These are phyloP conservation scores for Jatropha curcas DNA, from an alignment of 345 rosid species.

Conservation along the genomic window DNA sequence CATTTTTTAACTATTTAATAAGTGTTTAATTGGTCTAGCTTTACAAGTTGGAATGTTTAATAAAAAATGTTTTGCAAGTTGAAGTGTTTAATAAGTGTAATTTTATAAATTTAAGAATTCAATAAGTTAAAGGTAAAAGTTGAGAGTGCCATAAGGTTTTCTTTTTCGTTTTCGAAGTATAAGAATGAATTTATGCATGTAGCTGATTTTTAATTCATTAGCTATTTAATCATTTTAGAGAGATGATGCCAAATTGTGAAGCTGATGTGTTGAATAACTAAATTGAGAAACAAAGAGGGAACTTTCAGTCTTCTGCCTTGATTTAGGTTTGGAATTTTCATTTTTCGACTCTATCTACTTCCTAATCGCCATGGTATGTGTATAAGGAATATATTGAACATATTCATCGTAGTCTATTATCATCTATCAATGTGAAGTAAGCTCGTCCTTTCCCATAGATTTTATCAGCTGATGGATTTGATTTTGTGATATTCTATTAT, in stretches of 20 bases:
- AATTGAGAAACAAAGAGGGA: neutral
- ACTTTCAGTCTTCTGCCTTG: neutral
- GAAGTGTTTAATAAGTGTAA: too few species aligned
- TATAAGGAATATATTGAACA: neutral
- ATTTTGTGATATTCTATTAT: neutral
- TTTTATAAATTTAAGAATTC: too few species aligned
- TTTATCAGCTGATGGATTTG: neutral
- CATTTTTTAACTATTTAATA: too few species aligned
- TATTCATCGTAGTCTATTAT: too few species aligned
- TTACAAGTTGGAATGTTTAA: too few species aligned
- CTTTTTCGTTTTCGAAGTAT: too few species aligned
- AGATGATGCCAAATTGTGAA: constrained; percentile 7
- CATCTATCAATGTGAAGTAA: too few species aligned
- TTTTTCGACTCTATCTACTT: neutral
- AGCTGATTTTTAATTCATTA: constrained; percentile 5
- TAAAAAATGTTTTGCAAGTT: too few species aligned
- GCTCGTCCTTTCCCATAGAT: neutral
- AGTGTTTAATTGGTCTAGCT: too few species aligned
- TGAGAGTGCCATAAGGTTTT: too few species aligned
- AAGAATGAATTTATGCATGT: too few species aligned
- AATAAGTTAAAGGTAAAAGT: too few species aligned
- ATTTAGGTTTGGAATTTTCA: neutral
- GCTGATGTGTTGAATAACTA: neutral
- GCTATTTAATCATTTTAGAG: neutral
- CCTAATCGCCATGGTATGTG: neutral